These are phyloP conservation scores for Candida albicans DNA, from an alignment of 1,139 yeast genomes.

Conservation along the genomic window DNA sequence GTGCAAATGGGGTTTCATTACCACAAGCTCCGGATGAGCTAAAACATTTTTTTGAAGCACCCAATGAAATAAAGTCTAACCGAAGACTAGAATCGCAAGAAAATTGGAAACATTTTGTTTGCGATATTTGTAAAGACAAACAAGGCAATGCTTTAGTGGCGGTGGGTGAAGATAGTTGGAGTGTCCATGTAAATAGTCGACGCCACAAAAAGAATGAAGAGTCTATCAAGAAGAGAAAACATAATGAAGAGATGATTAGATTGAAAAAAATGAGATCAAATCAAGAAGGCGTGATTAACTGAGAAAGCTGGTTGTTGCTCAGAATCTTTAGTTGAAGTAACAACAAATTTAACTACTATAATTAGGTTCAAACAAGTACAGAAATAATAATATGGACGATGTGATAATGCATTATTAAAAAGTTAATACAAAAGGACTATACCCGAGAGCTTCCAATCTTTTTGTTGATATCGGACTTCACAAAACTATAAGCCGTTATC, in stretches of 20 bases:
- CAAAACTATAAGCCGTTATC: no score
- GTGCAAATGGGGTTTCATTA: constrained; percentile 22
- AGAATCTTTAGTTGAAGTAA: no score
- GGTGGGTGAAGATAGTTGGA: constrained; percentile 75
- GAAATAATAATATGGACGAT: background rate
- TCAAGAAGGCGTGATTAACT: background rate
- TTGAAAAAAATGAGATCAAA: constrained; percentile 1
- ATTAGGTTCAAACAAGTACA: background rate
- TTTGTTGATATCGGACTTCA: no score
- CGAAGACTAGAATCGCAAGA: constrained; percentile 36
- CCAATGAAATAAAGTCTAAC: constrained; percentile 33
- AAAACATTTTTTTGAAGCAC: constrained; percentile 28
- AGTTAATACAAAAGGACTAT: no score
- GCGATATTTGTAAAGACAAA: constrained; percentile 64
- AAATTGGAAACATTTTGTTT: constrained; percentile 69
- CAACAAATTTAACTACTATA: no score
- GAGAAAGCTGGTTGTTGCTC: background rate
- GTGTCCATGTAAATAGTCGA: constrained; percentile 63
- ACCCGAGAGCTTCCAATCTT: no score
- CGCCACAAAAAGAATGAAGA: constrained; percentile 48
- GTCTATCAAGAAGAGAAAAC: constrained; percentile 19
- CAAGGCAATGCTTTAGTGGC: constrained; percentile 58
- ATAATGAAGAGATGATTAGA: constrained; percentile 11
- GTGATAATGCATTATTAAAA: background rate
- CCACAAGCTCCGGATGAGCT: constrained; percentile 48